phyloP scores from a whole-genome alignment of 257 asterid species.

The Solanum phureja region DNA sequence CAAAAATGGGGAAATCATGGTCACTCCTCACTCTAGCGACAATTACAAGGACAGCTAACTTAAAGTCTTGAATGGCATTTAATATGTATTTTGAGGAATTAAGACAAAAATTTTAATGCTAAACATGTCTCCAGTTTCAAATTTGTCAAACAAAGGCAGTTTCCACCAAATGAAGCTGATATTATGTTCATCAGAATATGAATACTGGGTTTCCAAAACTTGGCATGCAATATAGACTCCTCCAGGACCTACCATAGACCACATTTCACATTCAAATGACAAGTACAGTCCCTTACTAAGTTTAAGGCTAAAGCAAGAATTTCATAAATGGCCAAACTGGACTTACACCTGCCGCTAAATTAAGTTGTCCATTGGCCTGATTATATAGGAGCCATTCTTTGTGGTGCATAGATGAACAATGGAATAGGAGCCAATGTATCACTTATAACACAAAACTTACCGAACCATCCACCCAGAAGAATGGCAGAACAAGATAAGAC shows the following conservation, averaged over 20 bases:
- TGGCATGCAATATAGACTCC: neutral
- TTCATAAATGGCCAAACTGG: neutral
- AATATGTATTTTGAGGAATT: neutral
- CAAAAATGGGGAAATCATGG: neutral
- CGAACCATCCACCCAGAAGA: neutral
- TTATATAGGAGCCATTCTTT: neutral
- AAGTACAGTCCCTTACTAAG: neutral
- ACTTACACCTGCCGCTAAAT: neutral
- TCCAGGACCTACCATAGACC: neutral
- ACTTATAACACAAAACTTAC: neutral
- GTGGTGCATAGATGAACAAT: neutral
- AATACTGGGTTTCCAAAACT: neutral
- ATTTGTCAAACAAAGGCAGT: neutral
- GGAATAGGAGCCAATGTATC: neutral
- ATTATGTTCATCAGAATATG: neutral
- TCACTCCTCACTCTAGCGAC: neutral
- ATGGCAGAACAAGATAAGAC: neutral
- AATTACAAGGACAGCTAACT: neutral
- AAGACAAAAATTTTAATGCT: neutral
- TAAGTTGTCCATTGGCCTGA: neutral
- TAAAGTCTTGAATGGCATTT: neutral
- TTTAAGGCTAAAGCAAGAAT: neutral
- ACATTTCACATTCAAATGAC: neutral
- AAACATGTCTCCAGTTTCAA: neutral
- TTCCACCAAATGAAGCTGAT: neutral